A percentile compares a stretch with the other conserved stretches of the same genome.
Conservation (phyloP, 768 basidiomycete genomes). For the Suillus weaverae region DNA sequence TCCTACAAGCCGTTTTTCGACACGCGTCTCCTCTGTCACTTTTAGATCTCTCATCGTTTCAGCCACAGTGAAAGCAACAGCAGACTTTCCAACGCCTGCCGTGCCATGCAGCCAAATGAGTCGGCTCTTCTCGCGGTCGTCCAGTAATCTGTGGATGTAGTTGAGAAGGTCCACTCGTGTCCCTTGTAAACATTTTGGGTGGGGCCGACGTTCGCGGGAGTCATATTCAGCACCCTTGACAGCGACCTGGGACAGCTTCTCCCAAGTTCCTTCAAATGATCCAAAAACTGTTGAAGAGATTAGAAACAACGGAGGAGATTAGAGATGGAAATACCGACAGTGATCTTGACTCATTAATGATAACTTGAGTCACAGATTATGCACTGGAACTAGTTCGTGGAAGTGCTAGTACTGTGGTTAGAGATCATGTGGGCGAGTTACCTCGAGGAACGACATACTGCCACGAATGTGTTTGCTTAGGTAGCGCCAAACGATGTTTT, state of each 20-base stretch:
- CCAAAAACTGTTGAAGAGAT: background rate
- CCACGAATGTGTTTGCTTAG: background rate
- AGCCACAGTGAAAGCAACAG: background rate
- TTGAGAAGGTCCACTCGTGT: background rate
- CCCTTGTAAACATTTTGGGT: background rate
- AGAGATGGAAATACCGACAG: background rate
- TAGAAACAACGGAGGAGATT: background rate
- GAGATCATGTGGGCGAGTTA: background rate
- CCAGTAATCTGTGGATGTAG: background rate
- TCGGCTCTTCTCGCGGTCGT: background rate
- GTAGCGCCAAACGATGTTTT: background rate
- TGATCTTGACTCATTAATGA: background rate
- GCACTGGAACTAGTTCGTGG: background rate
- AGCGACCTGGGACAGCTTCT: background rate
- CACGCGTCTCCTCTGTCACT: background rate
- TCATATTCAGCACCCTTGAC: conserved; percentile 1
- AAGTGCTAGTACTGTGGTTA: background rate
- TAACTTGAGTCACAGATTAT: background rate
- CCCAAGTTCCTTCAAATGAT: conserved; percentile 1
- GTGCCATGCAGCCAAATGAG: background rate
- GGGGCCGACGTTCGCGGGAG: background rate
- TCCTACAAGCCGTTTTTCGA: background rate
- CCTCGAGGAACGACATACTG: background rate
- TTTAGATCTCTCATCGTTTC: background rate
- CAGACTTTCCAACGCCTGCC: background rate